Base-by-base conservation (phyloP, 768 basidiomycete genomes). In the Gymnopilus junonius region DNA sequence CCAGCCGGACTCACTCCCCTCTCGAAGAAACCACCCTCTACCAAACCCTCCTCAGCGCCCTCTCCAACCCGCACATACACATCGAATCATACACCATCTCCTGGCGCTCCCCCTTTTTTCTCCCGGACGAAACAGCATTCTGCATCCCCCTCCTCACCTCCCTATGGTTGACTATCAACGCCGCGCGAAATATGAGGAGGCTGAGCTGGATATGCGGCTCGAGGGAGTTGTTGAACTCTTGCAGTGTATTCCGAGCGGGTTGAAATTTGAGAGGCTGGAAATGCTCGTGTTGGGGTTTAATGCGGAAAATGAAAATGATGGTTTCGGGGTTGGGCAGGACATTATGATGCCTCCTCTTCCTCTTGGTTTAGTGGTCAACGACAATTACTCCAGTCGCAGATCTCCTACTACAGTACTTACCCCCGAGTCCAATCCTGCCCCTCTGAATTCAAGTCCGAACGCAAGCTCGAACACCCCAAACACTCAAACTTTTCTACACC, bases 81-180 rank as follows among this genome's bases (percentile, higher is more conserved):
- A 55, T 69, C 37, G 55, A 65, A 21, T 58, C 60, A 10, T 65
- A 55, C 40, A 32, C 40, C 21, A 55, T 71, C 58, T 63, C 67
- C 42, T 71, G 70, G 70, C 58, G 61, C n/a, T 54, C 35, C 23
- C 64, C 62, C 17, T n/a, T n/a, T n/a, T n/a, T n/a, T n/a, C 23
- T 50, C 15, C 39, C 63, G 14, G 59, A 58, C 3, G 67, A 69
- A 39, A 25, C 40, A 4, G 12, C 60, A 14, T 70, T 70, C 56
- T 68, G 67, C 46, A 17, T 70, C 21, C 67, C 69, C 10, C 35
- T 68, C 8, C 62, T 70, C 3, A 59, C 8, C 6, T 61, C 63
- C 14, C 50, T 69, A 3, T 63, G 62, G 66, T 50, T 0, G 1
- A 29, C 66, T 32, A 20, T 61, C 14, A 32, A 57, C 35, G 23